phyloP scores from a whole-genome alignment of 2,329 filamentous ascomycete species.

The Neoscytalidium dimidiatum region DNA sequence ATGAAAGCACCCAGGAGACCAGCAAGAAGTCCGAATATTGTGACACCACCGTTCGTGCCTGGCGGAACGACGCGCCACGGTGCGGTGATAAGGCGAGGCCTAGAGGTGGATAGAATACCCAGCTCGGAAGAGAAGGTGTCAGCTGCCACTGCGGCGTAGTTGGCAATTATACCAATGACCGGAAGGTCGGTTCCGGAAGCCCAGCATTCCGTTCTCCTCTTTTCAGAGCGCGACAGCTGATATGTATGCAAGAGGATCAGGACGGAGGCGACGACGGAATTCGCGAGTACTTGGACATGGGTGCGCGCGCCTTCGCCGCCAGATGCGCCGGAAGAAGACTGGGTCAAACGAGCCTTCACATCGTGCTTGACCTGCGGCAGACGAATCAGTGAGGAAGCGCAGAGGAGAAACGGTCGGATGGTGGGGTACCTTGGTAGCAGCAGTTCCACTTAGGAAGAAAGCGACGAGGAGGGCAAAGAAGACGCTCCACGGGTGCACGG shows the following conservation, averaged over 20 bases:
- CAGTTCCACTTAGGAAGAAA: conserved; percentile 85
- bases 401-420: background rate
- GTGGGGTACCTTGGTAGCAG: conserved; percentile 71
- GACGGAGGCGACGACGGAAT: conserved; percentile 77
- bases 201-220: conserved; percentile 29
- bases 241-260: conserved; percentile 56
- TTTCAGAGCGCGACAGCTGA: conserved; percentile 32
- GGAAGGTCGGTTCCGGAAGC: conserved; percentile 35
- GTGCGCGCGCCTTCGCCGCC: conserved; percentile 83
- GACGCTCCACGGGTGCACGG: conserved; percentile 89
- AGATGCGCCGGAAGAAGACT: conserved; percentile 70
- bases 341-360: conserved; percentile 78
- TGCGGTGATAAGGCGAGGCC: conserved; percentile 85
- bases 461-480: conserved; percentile 81
- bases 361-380: conserved; percentile 74
- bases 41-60: conserved; percentile 94
- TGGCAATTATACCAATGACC: conserved; percentile 55
- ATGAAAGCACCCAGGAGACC: conserved; percentile 72
- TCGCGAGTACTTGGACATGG: conserved; percentile 87
- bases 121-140: conserved; percentile 96
- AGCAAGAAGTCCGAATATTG: conserved; percentile 69
- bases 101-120: conserved; percentile 76
- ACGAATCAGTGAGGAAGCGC: background rate
- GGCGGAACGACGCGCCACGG: conserved; percentile 77
- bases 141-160: conserved; percentile 88